These are phyloP conservation scores for Dipodascus albidus DNA, from an alignment of 805 yeast genomes.

Conservation along the genomic window DNA sequence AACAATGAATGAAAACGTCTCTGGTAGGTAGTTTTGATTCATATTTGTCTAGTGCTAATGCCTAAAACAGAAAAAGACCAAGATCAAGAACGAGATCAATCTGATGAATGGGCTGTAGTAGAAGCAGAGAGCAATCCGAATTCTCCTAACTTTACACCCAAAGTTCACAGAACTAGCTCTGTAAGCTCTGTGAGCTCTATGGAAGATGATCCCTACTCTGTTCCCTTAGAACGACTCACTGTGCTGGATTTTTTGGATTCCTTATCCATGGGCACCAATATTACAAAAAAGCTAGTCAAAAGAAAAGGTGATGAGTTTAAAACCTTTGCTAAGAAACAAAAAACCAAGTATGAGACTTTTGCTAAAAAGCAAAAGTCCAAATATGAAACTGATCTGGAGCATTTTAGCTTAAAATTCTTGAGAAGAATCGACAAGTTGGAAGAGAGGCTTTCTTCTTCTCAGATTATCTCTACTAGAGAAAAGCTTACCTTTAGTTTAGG, in stretches of 20 bases:
- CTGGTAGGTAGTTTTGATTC: no score
- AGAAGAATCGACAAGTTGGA: slow-evolving; percentile 23
- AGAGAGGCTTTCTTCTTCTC: slow-evolving; percentile 14
- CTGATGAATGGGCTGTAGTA: not conserved
- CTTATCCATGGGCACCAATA: slow-evolving; percentile 19
- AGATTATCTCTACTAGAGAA: slow-evolving; percentile 39
- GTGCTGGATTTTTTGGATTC: slow-evolving; percentile 26
- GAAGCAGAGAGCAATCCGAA: not conserved
- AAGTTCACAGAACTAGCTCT: slow-evolving; percentile 8
- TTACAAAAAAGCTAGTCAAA: slow-evolving; percentile 19
- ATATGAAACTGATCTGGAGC: slow-evolving; percentile 24
- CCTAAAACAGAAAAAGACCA: no score
- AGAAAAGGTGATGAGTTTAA: slow-evolving; percentile 18
- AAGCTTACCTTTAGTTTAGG: slow-evolving; percentile 73
- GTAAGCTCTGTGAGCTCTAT: slow-evolving; percentile 11
- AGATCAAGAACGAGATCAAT: not conserved
- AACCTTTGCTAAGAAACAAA: slow-evolving; percentile 16
- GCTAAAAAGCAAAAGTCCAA: slow-evolving; percentile 7
- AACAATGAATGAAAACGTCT: no score
- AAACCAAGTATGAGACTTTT: slow-evolving; percentile 14
- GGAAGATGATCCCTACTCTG: slow-evolving; percentile 11
- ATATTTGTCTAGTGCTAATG: no score
- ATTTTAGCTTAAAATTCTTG: slow-evolving; percentile 16
- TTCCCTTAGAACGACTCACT: slow-evolving; percentile 20
- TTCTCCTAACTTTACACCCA: slow-evolving; percentile 3